Evolutionary conservation across 2,329 filamentous ascomycete species (phyloP).

Genomic region (Aspergillus hiratsukae): DNA sequence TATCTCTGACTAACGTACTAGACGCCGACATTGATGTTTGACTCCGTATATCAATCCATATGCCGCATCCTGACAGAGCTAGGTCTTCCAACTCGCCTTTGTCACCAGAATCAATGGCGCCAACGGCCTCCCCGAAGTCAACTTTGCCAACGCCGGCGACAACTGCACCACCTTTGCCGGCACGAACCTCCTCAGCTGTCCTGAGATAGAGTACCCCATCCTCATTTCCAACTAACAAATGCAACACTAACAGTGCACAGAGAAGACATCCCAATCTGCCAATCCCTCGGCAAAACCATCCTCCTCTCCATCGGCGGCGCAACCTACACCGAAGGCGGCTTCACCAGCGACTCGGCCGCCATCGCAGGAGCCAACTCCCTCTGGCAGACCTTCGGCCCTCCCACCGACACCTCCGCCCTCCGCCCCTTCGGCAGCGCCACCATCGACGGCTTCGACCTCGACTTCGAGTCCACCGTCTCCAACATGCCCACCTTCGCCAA

Average conservation of each 20-base stretch:
- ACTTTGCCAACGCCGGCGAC: slow-evolving; percentile 63
- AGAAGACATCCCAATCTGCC: slow-evolving; percentile 54
- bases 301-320: slow-evolving; percentile 68
- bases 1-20: slow-evolving; percentile 13
- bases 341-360: slow-evolving; percentile 50
- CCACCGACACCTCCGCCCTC: slow-evolving; percentile 41
- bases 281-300: slow-evolving; percentile 64
- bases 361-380: slow-evolving; percentile 55
- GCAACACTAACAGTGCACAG: slow-evolving; percentile 16
- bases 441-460: slow-evolving; percentile 73
- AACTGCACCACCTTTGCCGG: slow-evolving; percentile 57
- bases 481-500: slow-evolving; percentile 61
- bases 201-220: slow-evolving; percentile 55
- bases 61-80: slow-evolving; percentile 3
- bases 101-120: slow-evolving; percentile 53
- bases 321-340: slow-evolving; percentile 66
- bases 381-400: slow-evolving; percentile 68
- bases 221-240: not conserved
- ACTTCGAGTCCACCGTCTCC: slow-evolving; percentile 59
- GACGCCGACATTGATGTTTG: slow-evolving; percentile 25
- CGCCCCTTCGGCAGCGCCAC: slow-evolving; percentile 64
- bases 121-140: slow-evolving; percentile 49
- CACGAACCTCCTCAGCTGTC: slow-evolving; percentile 57
- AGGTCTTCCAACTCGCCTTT: slow-evolving; percentile 64
- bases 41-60: not conserved